Base-by-base conservation (phyloP, 2,329 filamentous ascomycete genomes). In the Claviceps capensis region DNA sequence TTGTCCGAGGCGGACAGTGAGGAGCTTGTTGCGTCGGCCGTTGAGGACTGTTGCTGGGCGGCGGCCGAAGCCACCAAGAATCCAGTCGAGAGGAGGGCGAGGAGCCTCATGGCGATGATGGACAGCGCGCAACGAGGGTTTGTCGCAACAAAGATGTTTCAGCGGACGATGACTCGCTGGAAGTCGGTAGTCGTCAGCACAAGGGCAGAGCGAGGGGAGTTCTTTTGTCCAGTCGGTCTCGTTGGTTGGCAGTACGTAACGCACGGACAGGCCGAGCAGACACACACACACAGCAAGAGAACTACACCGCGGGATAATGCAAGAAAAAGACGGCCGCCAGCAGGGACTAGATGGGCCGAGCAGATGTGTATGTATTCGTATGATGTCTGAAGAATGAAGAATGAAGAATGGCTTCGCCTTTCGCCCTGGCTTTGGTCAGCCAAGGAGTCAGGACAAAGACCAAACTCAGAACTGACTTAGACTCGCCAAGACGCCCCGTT, bases 41-140 rank as follows among this genome's bases (percentile, higher is more conserved):
- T 49, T 4, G 51, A 49, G 14, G 47, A 34, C 37, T 58, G 51
- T 49, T 52, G 45, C 54, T 68, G 66, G n/a, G 68, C 69, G 51
- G 63, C 56, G n/a, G 53, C 62, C 13, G 67, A 55, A 17, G 59
- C 53, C 46, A 63, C 59, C 40, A 67, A 61, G 9, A 57, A 54
- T 17, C 67, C 44, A 19, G 59, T 57, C 30, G 63, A 58, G 50
- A 67, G 52, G 54, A 65, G 50, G 46, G 62, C 54, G 53, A 56
- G 49, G 9, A 61, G 63, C 51, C 61, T 56, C 64, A 66, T 65
- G 7, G 19, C 23, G 38, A 38, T 6, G n/a, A 19, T 8, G 44
- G 40, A 52, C 9, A n/a, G 48, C 11, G 16, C 9, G 40, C 36
- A 30, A 48, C 42, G 42, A 8, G 48, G 11, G 26, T 34, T 6